Conservation (phyloP, 23 red algal species). For the Cyanidium caldarium region DNA sequence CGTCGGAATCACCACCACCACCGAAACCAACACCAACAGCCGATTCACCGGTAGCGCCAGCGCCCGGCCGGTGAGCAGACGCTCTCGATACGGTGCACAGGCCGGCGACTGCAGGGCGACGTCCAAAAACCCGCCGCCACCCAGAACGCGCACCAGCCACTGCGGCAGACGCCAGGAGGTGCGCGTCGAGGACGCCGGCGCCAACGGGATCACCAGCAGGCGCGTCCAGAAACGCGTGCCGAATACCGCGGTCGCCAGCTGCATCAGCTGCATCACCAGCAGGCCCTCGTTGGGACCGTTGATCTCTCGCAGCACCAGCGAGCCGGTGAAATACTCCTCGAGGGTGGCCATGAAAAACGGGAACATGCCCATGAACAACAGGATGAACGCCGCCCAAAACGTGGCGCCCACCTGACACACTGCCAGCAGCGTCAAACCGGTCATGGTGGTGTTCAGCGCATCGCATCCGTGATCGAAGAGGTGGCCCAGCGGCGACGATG, state of each 20-base stretch:
- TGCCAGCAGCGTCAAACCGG: slow-evolving; percentile 45
- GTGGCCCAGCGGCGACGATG: slow-evolving; percentile 79
- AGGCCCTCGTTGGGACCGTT: slow-evolving; percentile 95
- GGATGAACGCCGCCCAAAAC: slow-evolving; percentile 16
- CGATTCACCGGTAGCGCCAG: background rate
- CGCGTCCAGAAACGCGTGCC: slow-evolving; percentile 47
- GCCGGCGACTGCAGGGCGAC: background rate
- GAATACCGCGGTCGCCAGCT: slow-evolving; percentile 36
- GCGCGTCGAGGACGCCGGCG: background rate
- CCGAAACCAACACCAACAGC: background rate
- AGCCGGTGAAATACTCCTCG: slow-evolving; percentile 74
- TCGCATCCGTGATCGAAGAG: slow-evolving; percentile 98
- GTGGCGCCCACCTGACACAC: slow-evolving; percentile 25
- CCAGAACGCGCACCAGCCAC: background rate
- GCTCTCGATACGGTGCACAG: background rate
- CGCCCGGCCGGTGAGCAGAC: background rate
- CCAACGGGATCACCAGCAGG: background rate
- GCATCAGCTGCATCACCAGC: slow-evolving; percentile 32
- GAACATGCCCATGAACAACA: slow-evolving; percentile 44
- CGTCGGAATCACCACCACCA: background rate
- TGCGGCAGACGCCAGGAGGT: background rate
- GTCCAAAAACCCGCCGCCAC: background rate
- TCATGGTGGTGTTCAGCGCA: slow-evolving; percentile 70
- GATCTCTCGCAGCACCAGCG: slow-evolving; percentile 68
- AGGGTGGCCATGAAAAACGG: slow-evolving; percentile 58